Evolutionary conservation across 257 asterid genomes (phyloP), one percentile per base, ranked within the genome.

Genomic region (Echites panduratus): DNA sequence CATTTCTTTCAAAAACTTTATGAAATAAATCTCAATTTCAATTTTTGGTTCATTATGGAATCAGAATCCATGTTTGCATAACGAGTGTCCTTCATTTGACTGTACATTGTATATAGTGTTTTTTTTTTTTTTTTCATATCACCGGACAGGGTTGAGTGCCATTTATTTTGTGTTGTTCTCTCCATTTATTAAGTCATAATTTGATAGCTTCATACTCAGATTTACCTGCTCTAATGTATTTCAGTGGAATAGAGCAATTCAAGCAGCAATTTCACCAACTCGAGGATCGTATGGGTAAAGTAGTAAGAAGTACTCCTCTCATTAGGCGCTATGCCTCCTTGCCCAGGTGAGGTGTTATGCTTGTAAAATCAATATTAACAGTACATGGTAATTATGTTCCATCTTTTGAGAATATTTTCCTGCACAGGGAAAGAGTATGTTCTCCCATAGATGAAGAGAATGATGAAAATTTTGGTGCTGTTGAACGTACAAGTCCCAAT

Each of bases 241-340:
- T 76, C 88, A 93, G 97, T 45, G 97, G 97, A 70, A 88, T 87
- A 73, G 98, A 93, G 62, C 92, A 89, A 80, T 93, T 93, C 72
- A 93, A 89, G 87, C 96, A 88, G 76, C 94, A 89, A 76, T 93
- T 93, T 80, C 83, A 87, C 77, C 90, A 90, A 14, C 96, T 93
- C 2, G 97, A 93, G 87, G 96, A 88, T 47, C 92, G 85, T 29
- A 75, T 76, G 10, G 96, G 94, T 41, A 89, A 83, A 84, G 83
- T 66, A 62, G 79, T 79, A 69, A 85, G 83, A 81, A 73, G 76
- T 70, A 83, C 91, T 80, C 96, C 96, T 45, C 43, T 84, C 74
- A 73, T 84, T 68, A 85, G 98, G 75, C 92, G 96, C 41, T 91
- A 93, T 82, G 94, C 97, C 66, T 90, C 98, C 38, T 81, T 91